phyloP scores from a whole-genome alignment of 2,329 filamentous ascomycete genomes.

The Bretziella fagacearum region DNA sequence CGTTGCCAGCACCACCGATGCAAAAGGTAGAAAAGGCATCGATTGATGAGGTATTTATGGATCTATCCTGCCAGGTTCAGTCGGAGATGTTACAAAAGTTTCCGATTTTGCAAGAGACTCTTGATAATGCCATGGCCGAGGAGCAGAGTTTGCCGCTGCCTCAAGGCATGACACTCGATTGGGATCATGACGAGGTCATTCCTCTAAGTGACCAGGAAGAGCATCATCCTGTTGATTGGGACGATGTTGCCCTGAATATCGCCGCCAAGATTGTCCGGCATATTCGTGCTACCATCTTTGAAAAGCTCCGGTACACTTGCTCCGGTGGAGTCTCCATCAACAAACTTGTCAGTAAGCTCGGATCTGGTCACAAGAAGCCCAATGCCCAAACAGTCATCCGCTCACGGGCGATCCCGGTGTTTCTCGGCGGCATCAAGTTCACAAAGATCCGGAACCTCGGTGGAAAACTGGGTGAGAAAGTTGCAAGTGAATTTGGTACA shows the following conservation, averaged over 20 bases:
- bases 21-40: constrained; percentile 82
- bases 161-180: constrained; percentile 52
- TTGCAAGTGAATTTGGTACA: constrained; percentile 64
- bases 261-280: constrained; percentile 76
- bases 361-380: constrained; percentile 81
- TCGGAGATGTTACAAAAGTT: constrained; percentile 57
- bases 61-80: constrained; percentile 74
- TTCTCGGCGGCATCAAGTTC: constrained; percentile 74
- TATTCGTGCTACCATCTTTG: constrained; percentile 51
- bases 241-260: constrained; percentile 74
- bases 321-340: constrained; percentile 79
- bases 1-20: constrained; percentile 45
- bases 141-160: constrained; percentile 59
- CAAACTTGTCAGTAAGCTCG: constrained; percentile 90
- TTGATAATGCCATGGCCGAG: constrained; percentile 32
- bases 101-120: constrained; percentile 39
- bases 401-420: constrained; percentile 62
- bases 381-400: constrained; percentile 90
- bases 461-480: constrained; percentile 80
- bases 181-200: constrained; percentile 66
- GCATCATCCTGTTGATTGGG: constrained; percentile 79
- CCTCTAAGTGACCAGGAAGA: constrained; percentile 64
- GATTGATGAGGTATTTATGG: constrained; percentile 90
- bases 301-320: constrained; percentile 70
- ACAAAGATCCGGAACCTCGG: constrained; percentile 92